phyloP scores from a whole-genome alignment of 2,329 filamentous ascomycete genomes.

The Cytospora paraplurivora region DNA sequence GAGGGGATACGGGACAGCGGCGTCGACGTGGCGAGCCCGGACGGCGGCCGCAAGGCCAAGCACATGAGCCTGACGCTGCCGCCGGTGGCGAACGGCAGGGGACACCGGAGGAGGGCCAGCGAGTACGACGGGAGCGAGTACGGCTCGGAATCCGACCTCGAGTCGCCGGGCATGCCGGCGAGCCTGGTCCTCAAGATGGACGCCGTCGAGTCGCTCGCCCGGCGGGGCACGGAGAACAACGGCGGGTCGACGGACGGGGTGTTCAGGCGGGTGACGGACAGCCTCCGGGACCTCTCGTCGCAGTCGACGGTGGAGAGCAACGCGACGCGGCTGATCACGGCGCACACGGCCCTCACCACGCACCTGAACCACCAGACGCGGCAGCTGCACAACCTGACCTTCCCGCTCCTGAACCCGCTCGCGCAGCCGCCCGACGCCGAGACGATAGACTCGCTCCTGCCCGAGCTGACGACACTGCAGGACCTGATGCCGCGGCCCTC shows the following conservation, averaged over 20 bases:
- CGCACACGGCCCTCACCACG: conserved; percentile 72
- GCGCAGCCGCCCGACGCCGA: conserved; percentile 64
- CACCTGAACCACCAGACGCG: conserved; percentile 76
- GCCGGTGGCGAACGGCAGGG: conserved; percentile 42
- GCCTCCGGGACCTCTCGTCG: conserved; percentile 71
- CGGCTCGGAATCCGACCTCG: conserved; percentile 71
- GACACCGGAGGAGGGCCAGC: conserved; percentile 56
- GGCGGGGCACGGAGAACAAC: conserved; percentile 66
- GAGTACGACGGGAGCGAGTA: conserved; percentile 76
- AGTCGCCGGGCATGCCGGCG: conserved; percentile 67
- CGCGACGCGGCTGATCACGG: conserved; percentile 72
- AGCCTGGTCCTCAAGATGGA: conserved; percentile 71
- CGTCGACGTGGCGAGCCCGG: conserved; percentile 44
- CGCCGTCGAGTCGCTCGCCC: conserved; percentile 69
- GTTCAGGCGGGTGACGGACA: conserved; percentile 67
- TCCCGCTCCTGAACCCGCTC: conserved; percentile 70
- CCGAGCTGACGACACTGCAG: conserved; percentile 65
- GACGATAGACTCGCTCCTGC: conserved; percentile 68
- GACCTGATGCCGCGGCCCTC: conserved; percentile 68
- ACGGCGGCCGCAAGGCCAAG: conserved; percentile 32
- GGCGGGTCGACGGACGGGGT: conserved; percentile 67
- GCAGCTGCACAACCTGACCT: conserved; percentile 72
- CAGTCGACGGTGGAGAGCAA: conserved; percentile 73
- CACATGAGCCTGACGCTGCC: conserved; percentile 49
- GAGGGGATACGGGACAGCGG: conserved; percentile 46